Evolutionary conservation across 2,329 filamentous ascomycete species (phyloP), one percentile per base, ranked within the genome.

Genomic region (Macroventuria anomochaeta): DNA sequence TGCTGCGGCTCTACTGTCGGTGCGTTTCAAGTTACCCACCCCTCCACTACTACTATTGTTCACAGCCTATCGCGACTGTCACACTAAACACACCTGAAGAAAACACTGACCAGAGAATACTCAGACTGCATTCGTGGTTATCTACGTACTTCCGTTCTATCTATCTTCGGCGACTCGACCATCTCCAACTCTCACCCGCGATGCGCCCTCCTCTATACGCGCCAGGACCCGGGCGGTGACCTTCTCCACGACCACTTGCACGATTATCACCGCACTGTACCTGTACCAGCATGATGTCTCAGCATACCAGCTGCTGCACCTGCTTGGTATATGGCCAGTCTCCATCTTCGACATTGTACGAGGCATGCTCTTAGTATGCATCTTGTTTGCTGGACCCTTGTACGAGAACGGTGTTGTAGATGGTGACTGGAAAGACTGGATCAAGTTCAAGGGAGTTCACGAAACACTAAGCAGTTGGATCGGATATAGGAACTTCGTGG

Each of bases 101-200:
- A 39, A 33, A 49, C 26, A 51, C 66, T 73, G 56, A 73, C 65
- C 40, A 38, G 42, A 57, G 43, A 28, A 13, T 46, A 38, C 60
- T 37, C 57, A 90, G 90, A 77, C 93, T 58, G 75, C 87, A 57
- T 96, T 96, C 76, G 96, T 91, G n/a, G 75, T 92, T 64, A 77
- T 91, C 78, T 99, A 97, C 77, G 90, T 99, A 65, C 79, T 90
- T 3, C 93, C 95, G 20, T 91, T 97, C 76, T 97, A 99, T 79
- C 81, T 93, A 59, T 95, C 88, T 17, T 76, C 85, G 3, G 83
- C 85, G 17, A 96, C 93, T 5, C 86, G 93, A 46, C 92, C 93
- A 6, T 95, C 91, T 7, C 83, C 85, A 21, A 85, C 83, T 48
- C 83, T 96, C 23, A 90, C 90, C 56, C 87, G 95, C 70, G 93